These are phyloP conservation scores for Iberis amara DNA, from an alignment of 441 rosid genomes.

Conservation along the genomic window DNA sequence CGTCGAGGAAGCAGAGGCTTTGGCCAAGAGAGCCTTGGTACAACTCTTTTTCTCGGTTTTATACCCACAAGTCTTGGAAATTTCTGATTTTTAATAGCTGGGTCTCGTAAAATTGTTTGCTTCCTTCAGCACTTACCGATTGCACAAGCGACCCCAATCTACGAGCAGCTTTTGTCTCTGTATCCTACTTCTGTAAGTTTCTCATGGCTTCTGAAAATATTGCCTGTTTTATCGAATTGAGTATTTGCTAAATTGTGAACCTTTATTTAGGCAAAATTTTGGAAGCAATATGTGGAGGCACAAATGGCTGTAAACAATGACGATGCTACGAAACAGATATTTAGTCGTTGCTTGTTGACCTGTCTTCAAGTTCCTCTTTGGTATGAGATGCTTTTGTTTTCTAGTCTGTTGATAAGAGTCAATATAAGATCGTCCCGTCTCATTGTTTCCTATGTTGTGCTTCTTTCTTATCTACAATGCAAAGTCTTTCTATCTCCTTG, in stretches of 20 bases:
- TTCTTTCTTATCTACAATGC: conserved; percentile 10
- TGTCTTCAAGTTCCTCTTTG: conserved; percentile 95
- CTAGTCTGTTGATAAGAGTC: conserved; percentile 5
- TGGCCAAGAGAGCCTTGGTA: conserved; percentile 65
- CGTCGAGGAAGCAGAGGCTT: conserved; percentile 63
- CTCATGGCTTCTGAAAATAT: conserved; percentile 5
- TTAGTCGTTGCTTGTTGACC: conserved; percentile 83
- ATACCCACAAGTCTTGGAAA: neutral
- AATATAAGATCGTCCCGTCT: neutral
- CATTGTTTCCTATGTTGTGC: neutral
- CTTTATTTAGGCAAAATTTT: conserved; percentile 64
- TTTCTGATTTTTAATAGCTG: conserved; percentile 10
- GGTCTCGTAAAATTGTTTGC: conserved; percentile 3
- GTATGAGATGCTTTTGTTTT: conserved; percentile 34
- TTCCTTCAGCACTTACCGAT: conserved; percentile 60
- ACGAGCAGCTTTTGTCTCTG: conserved; percentile 71
- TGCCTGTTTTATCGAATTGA: neutral
- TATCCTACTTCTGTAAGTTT: conserved; percentile 87
- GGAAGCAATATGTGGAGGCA: conserved; percentile 97
- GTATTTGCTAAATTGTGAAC: conserved; percentile 11
- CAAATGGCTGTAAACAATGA: conserved; percentile 77
- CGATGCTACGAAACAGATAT: conserved; percentile 81
- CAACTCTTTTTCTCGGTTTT: neutral
- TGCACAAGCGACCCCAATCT: conserved; percentile 66
- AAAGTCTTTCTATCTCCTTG: conserved; percentile 18